Conservation (phyloP, 2,329 filamentous ascomycete species). For the Trichoderma semiorbis region DNA sequence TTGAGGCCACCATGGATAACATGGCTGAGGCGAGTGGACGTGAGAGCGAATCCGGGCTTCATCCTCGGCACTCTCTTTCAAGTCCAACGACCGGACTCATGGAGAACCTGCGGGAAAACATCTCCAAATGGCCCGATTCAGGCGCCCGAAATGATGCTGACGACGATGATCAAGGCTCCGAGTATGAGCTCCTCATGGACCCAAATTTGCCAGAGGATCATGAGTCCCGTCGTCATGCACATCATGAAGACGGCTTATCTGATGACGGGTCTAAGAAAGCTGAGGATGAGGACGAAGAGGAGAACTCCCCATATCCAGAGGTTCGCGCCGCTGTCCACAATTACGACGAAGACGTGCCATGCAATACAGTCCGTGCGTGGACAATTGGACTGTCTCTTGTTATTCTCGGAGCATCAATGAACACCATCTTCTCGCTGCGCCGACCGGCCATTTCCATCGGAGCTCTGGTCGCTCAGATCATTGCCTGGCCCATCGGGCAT, state of each 20-base stretch:
- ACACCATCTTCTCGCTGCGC: slow-evolving; percentile 62
- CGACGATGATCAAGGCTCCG: slow-evolving; percentile 44
- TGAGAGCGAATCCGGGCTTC: slow-evolving; percentile 22
- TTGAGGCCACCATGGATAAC: not conserved
- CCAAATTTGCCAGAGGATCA: slow-evolving; percentile 45
- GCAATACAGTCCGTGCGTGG: slow-evolving; percentile 65
- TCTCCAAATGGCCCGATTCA: slow-evolving; percentile 42
- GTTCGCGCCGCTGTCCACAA: slow-evolving; percentile 62
- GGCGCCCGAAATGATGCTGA: slow-evolving; percentile 39
- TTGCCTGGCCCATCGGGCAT: slow-evolving; percentile 61
- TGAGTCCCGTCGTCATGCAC: slow-evolving; percentile 25
- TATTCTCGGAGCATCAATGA: slow-evolving; percentile 56
- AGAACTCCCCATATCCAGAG: slow-evolving; percentile 64
- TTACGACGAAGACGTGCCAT: slow-evolving; percentile 62
- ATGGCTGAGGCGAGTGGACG: slow-evolving; percentile 26
- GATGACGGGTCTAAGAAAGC: slow-evolving; percentile 27
- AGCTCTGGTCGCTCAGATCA: slow-evolving; percentile 59
- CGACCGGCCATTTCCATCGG: slow-evolving; percentile 59
- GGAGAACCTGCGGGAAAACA: slow-evolving; percentile 31
- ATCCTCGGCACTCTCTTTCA: slow-evolving; percentile 29
- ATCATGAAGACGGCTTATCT: slow-evolving; percentile 23
- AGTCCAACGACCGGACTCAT: slow-evolving; percentile 24
- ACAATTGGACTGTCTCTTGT: slow-evolving; percentile 57
- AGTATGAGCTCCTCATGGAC: slow-evolving; percentile 56
- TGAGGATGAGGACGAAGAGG: slow-evolving; percentile 48